Percentiles rank a stretch among this genome's conserved stretches.
phyloP scores from a whole-genome alignment of 1,284 basidiomycete species.

The Ceratobasidium sp. region DNA sequence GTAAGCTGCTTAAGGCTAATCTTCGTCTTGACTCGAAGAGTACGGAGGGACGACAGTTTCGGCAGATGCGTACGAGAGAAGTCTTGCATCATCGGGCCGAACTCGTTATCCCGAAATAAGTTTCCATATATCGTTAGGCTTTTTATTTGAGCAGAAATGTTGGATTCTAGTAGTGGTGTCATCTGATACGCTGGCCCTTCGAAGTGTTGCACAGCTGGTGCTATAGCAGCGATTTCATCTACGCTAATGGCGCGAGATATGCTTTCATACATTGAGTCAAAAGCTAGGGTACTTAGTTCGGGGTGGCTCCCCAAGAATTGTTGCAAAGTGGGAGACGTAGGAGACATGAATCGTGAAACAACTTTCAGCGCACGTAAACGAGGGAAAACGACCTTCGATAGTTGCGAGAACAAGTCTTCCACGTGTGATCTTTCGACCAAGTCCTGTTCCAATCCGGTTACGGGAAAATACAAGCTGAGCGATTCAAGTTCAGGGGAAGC shows the following conservation, averaged over 20 bases:
- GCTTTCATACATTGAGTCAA: neutral
- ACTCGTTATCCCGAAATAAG: neutral
- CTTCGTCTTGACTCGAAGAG: neutral
- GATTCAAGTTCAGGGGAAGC: neutral
- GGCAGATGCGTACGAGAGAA: neutral
- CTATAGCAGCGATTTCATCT: neutral
- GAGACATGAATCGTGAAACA: neutral
- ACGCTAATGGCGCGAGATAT: neutral
- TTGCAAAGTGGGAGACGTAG: neutral
- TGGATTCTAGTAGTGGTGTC: neutral
- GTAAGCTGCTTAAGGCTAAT: neutral
- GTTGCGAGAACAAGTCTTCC: neutral
- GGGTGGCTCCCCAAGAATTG: neutral
- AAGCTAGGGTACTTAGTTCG: neutral
- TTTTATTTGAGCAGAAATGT: neutral
- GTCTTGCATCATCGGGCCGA: too few relatives aligned
- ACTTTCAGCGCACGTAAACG: neutral
- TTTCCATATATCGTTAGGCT: neutral
- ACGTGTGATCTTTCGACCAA: neutral
- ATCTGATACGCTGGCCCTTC: neutral
- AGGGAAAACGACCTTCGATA: neutral
- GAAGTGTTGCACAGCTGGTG: neutral
- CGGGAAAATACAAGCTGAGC: neutral
- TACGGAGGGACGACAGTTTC: neutral
- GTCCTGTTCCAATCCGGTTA: too few relatives aligned